phyloP scores from a whole-genome alignment of 176 grass and related monocot genomes.

The Chrysopogon serrulatus region DNA sequence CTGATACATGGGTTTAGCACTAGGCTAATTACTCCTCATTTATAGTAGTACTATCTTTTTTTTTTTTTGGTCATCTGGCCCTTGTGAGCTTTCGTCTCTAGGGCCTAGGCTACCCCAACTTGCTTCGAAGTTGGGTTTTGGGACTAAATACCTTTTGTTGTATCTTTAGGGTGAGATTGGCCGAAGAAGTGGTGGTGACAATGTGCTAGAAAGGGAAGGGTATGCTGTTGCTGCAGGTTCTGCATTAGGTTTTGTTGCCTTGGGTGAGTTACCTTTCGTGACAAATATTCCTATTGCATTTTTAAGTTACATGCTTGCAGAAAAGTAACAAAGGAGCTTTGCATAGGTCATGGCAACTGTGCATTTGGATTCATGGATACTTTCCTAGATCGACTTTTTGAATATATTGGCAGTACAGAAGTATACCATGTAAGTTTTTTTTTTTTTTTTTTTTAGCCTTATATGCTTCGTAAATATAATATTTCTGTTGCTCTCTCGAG shows the following conservation, averaged over 20 bases:
- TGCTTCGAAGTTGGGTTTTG: background rate
- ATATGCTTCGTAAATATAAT: background rate
- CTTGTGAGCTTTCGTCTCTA: background rate
- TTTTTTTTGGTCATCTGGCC: background rate
- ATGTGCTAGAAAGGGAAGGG: conserved; percentile 98
- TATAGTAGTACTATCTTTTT: background rate
- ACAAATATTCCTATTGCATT: conserved; percentile 19
- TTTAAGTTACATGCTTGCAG: background rate
- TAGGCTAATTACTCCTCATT: too few species aligned
- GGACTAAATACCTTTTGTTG: background rate
- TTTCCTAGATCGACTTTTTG: conserved; percentile 85
- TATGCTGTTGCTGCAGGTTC: conserved; percentile 97
- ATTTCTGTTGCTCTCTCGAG: conserved; percentile 3
- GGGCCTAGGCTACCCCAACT: background rate
- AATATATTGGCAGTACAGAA: conserved; percentile 84
- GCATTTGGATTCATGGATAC: conserved; percentile 81
- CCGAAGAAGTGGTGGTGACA: conserved; percentile 96
- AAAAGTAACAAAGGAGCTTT: conserved; percentile 22
- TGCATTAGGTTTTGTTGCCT: conserved; percentile 87
- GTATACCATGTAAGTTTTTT: conserved; percentile 59
- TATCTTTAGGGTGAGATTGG: conserved; percentile 84
- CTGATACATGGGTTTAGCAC: too few species aligned
- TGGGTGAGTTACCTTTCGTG: conserved; percentile 58
- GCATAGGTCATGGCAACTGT: conserved; percentile 61
- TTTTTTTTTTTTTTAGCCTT: conserved; percentile 15